Evolutionary conservation across 2,329 filamentous ascomycete species (phyloP).

Genomic region (Diaporthe citriasiana): DNA sequence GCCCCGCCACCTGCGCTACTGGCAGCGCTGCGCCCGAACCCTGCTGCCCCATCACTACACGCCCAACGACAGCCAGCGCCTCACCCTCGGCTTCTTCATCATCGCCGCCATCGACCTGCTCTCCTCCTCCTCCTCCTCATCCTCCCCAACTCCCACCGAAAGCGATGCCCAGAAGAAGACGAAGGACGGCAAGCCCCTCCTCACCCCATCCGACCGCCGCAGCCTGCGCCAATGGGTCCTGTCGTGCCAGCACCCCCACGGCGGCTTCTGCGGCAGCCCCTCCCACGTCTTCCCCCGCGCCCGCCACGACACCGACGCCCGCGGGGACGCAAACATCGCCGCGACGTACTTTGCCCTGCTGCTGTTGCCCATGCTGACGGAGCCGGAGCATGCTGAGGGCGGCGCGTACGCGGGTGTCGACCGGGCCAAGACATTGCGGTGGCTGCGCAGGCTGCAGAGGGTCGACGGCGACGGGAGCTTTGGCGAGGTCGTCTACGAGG

Average conservation of each 20-base stretch:
- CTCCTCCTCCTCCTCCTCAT: conserved; percentile 67
- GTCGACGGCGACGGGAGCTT: conserved; percentile 82
- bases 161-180: neutral
- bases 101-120: conserved; percentile 88
- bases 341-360: conserved; percentile 92
- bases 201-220: conserved; percentile 60
- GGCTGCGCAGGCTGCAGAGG: conserved; percentile 84
- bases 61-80: conserved; percentile 88
- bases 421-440: conserved; percentile 75
- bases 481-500: conserved; percentile 80
- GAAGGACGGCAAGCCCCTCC: conserved; percentile 56
- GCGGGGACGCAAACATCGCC: conserved; percentile 78
- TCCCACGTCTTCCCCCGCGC: conserved; percentile 67
- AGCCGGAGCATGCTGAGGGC: conserved; percentile 54
- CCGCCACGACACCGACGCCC: conserved; percentile 44
- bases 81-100: conserved; percentile 91
- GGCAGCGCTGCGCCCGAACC: conserved; percentile 87
- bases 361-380: conserved; percentile 70
- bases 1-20: conserved; percentile 87
- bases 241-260: conserved; percentile 84
- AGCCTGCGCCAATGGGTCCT: conserved; percentile 83
- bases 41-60: conserved; percentile 88
- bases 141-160: conserved; percentile 51
- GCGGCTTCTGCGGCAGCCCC: conserved; percentile 91
- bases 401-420: conserved; percentile 74